phyloP scores from a whole-genome alignment of 345 rosid species.

The Hevea brasiliensis region DNA sequence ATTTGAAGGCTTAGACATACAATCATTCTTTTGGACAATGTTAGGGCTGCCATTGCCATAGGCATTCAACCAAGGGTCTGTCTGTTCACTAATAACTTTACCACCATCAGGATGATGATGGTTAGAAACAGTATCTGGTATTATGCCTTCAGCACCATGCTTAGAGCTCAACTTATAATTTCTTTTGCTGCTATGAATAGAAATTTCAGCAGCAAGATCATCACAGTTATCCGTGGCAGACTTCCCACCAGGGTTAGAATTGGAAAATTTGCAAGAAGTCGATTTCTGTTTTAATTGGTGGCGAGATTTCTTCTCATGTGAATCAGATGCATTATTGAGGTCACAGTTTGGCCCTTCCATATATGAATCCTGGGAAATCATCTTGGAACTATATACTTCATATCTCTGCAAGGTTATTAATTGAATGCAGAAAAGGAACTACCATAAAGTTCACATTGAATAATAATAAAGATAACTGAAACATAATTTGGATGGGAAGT shows the following conservation, averaged over 20 bases:
- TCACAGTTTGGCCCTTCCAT: slow-evolving; percentile 40
- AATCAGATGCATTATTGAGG: slow-evolving; percentile 41
- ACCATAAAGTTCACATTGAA: neutral
- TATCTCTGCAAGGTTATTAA: slow-evolving; percentile 44
- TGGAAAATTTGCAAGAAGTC: slow-evolving; percentile 35
- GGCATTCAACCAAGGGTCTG: slow-evolving; percentile 34
- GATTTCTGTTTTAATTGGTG: slow-evolving; percentile 44
- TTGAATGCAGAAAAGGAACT: neutral
- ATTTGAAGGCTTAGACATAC: slow-evolving; percentile 45
- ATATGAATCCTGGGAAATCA: slow-evolving; percentile 41
- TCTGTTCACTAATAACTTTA: slow-evolving; percentile 32
- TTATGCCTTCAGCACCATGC: slow-evolving; percentile 44
- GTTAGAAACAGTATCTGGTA: slow-evolving; percentile 40
- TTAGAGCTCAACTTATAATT: slow-evolving; percentile 42
- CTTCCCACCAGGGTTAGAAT: slow-evolving; percentile 37
- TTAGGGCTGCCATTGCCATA: slow-evolving; percentile 26
- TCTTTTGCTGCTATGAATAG: slow-evolving; percentile 34
- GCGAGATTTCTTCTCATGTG: slow-evolving; percentile 38
- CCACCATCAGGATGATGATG: slow-evolving; percentile 33
- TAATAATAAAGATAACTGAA: neutral
- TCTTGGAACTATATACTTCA: slow-evolving; percentile 44
- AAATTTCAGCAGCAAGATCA: slow-evolving; percentile 43
- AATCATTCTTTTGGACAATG: slow-evolving; percentile 40
- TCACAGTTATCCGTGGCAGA: slow-evolving; percentile 40
- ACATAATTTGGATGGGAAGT: neutral